These are phyloP conservation scores for Triadica sebifera DNA, from an alignment of 345 rosid species.

Conservation along the genomic window DNA sequence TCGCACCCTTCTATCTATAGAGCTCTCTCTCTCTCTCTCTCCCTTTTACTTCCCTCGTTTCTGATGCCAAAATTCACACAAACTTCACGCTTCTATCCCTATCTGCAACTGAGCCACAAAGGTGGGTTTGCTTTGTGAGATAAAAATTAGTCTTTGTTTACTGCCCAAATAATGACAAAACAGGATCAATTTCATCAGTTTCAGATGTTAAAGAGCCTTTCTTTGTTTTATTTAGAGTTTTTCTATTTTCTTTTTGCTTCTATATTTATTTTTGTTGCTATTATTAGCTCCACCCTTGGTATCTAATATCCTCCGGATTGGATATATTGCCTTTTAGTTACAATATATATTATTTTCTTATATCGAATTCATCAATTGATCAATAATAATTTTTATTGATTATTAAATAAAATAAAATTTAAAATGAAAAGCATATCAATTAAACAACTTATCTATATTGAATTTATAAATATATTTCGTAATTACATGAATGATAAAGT, in stretches of 20 bases:
- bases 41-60: conserved; percentile 35
- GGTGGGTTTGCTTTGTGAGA: background rate
- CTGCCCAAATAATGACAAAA: conserved; percentile 26
- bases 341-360: no score
- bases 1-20: no score
- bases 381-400: no score
- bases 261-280: background rate
- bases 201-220: conserved; percentile 12
- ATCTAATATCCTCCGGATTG: no score
- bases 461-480: no score
- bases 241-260: background rate
- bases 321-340: no score
- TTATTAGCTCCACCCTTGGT: background rate
- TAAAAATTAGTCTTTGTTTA: background rate
- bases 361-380: no score
- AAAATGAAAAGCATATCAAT: no score
- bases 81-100: no score
- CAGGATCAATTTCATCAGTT: conserved; percentile 17
- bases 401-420: no score
- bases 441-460: no score
- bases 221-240: background rate
- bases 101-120: conserved; percentile 4
- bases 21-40: conserved; percentile 16
- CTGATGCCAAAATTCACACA: conserved; percentile 18
- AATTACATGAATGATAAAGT: no score